phyloP scores from a whole-genome alignment of 2,329 filamentous ascomycete genomes.

The Hysterium pulicare region DNA sequence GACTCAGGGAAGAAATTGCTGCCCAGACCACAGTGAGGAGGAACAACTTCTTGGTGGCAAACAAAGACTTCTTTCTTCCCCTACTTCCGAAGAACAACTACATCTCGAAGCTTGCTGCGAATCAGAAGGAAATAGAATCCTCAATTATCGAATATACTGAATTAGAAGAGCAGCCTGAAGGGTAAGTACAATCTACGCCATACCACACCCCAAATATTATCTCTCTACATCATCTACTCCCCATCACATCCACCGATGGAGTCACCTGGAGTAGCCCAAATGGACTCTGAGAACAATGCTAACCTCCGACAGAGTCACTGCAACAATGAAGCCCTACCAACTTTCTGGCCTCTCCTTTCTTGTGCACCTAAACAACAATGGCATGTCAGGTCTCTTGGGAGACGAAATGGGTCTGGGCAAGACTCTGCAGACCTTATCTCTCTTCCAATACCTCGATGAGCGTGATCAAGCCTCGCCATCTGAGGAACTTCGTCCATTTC shows the following conservation, averaged over 20 bases:
- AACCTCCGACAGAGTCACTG: conserved; percentile 48
- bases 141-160: conserved; percentile 40
- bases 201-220: too few relatives aligned
- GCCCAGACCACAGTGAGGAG: conserved; percentile 42
- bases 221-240: too few relatives aligned
- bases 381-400: conserved; percentile 94
- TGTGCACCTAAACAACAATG: conserved; percentile 98
- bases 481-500: conserved; percentile 77
- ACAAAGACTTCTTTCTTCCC: conserved; percentile 47
- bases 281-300: too few relatives aligned
- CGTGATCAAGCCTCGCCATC: conserved; percentile 60
- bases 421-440: conserved; percentile 95
- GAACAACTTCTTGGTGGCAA: conserved; percentile 44
- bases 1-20: conserved; percentile 42
- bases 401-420: conserved; percentile 99
- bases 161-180: conserved; percentile 42
- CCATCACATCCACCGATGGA: too few relatives aligned
- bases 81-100: conserved; percentile 45
- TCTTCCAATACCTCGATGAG: conserved; percentile 96
- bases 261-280: too few relatives aligned
- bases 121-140: conserved; percentile 11
- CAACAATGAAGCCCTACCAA: conserved; percentile 87
- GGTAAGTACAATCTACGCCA: conserved; percentile 22
- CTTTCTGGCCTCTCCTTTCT: conserved; percentile 97
- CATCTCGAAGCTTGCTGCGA: conserved; percentile 36